Evolutionary conservation across 192 early-diverging fungal genomes (phyloP).

Genomic region (Coemansia sp.): DNA sequence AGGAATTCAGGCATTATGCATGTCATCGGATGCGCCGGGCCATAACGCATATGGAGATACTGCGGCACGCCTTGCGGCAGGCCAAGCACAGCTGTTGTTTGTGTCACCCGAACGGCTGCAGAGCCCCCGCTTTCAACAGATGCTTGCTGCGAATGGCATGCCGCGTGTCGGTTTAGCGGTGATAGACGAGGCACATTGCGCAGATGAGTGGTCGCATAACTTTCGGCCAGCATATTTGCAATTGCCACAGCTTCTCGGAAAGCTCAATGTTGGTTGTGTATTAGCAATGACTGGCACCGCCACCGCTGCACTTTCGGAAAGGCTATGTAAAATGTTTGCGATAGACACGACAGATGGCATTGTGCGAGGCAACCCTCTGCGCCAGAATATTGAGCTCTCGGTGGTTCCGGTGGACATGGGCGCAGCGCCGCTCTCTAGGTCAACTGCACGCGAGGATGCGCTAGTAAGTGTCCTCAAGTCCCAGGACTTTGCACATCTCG

Average conservation of each 20-base stretch:
- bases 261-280: constrained; percentile 56
- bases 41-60: constrained; percentile 15
- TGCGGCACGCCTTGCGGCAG: constrained; percentile 43
- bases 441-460: constrained; percentile 53
- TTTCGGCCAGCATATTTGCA: constrained; percentile 73
- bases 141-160: constrained; percentile 52
- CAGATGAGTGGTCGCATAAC: constrained; percentile 85
- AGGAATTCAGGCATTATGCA: constrained; percentile 59
- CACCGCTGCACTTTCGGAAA: constrained; percentile 55
- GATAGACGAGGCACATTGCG: constrained; percentile 82
- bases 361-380: constrained; percentile 54
- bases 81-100: constrained; percentile 66
- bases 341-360: constrained; percentile 55
- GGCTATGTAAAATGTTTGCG: constrained; percentile 61
- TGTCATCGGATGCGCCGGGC: constrained; percentile 54
- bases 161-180: constrained; percentile 63
- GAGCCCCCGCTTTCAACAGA: constrained; percentile 58
- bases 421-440: constrained; percentile 1
- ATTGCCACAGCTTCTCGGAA: constrained; percentile 53
- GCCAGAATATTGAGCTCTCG: constrained; percentile 63
- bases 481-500: constrained; percentile 54
- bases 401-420: constrained; percentile 50
- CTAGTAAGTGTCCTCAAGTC: constrained; percentile 58
- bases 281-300: constrained; percentile 76
- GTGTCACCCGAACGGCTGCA: constrained; percentile 72